Percentiles rank a stretch among this genome's conserved stretches.
Conservation (phyloP, 306 rosid species). For the Trifolium fragiferum region DNA sequence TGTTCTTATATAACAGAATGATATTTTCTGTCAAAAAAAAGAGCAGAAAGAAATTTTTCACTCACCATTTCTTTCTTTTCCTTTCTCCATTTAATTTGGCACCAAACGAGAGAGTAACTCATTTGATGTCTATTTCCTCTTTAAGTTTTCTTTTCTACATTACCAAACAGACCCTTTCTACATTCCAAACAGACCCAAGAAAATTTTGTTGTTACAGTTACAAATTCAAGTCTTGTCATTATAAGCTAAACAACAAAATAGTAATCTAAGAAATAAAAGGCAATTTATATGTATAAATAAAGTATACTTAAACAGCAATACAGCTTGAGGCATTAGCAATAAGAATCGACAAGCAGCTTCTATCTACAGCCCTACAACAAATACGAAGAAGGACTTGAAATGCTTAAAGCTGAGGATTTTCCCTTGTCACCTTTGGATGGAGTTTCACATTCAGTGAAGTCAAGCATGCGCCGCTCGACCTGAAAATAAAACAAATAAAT, state of each 20-base stretch:
- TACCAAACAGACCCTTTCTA: neutral
- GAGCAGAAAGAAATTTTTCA: no score
- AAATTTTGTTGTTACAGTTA: slow-evolving; percentile 31
- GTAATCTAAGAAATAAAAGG: neutral
- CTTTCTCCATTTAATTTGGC: no score
- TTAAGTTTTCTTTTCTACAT: no score
- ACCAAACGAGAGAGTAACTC: no score
- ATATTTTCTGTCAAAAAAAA: no score
- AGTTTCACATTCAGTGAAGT: slow-evolving; percentile 91
- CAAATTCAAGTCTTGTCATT: slow-evolving; percentile 27
- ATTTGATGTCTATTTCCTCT: no score
- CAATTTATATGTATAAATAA: slow-evolving; percentile 34
- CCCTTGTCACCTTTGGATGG: slow-evolving; percentile 69
- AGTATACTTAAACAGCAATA: slow-evolving; percentile 20
- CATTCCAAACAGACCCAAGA: neutral
- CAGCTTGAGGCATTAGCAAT: slow-evolving; percentile 24
- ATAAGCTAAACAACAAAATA: slow-evolving; percentile 3
- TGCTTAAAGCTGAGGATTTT: slow-evolving; percentile 51
- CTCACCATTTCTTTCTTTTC: no score
- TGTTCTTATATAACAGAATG: no score
- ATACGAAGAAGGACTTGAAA: slow-evolving; percentile 76
- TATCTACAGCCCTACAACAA: slow-evolving; percentile 85
- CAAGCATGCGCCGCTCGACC: slow-evolving; percentile 86
- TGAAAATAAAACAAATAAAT: slow-evolving; percentile 37
- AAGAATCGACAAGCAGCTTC: slow-evolving; percentile 35